Evolutionary conservation across 2,329 filamentous ascomycete species (phyloP).

Genomic region (Aspergillus sp.): DNA sequence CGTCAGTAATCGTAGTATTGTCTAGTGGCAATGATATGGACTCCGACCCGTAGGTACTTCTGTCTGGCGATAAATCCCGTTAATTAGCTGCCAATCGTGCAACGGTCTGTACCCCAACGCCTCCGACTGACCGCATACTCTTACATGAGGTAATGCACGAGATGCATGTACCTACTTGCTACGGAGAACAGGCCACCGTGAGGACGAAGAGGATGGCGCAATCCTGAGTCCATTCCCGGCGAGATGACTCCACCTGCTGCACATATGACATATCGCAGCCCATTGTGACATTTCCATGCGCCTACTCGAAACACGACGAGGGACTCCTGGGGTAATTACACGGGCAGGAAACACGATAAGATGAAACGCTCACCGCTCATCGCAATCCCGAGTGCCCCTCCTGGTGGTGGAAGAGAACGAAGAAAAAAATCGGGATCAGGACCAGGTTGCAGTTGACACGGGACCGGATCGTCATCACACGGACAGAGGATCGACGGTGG

Average conservation of each 20-base stretch:
- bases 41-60: too few species aligned
- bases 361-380: conserved; percentile 1
- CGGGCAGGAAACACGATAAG: neutral
- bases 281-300: too few species aligned
- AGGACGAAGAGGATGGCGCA: neutral
- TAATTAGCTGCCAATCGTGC: neutral
- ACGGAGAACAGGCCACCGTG: too few species aligned
- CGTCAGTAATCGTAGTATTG: too few species aligned
- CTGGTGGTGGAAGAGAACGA: neutral
- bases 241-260: neutral
- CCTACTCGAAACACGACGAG: too few species aligned
- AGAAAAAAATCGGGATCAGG: neutral
- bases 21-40: too few species aligned
- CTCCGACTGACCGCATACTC: too few species aligned
- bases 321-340: neutral
- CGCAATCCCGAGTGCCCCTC: neutral
- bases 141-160: too few species aligned
- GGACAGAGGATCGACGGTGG: neutral
- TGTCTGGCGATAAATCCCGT: neutral
- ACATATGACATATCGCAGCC: neutral
- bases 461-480: neutral
- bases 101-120: neutral
- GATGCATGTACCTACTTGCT: too few species aligned
- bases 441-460: neutral
- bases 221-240: neutral